These are phyloP conservation scores for Dothistroma septosporum DNA, from an alignment of 2,329 filamentous ascomycete genomes.

Conservation along the genomic window DNA sequence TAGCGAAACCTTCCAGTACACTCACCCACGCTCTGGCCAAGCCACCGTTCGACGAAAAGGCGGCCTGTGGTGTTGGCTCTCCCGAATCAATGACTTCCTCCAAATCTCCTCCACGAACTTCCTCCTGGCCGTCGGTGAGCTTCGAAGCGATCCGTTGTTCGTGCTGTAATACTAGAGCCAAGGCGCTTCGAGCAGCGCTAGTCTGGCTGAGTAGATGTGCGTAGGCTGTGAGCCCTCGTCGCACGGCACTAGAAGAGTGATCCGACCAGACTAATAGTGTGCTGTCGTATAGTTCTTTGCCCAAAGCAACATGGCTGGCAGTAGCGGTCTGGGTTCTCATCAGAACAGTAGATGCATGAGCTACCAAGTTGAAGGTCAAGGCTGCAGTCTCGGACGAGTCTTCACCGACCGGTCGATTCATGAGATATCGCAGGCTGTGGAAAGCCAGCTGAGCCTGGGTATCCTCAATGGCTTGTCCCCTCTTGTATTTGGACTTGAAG, in stretches of 20 bases:
- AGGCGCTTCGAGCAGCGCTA: neutral
- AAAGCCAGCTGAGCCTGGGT: constrained; percentile 62
- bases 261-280: neutral
- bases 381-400: neutral
- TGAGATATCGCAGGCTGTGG: constrained; percentile 55
- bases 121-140: too few relatives aligned
- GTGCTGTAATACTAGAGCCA: neutral
- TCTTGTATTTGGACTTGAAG: constrained; percentile 48
- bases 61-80: neutral
- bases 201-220: neutral
- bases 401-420: neutral
- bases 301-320: constrained; percentile 36
- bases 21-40: neutral
- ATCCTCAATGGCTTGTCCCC: constrained; percentile 54
- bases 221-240: neutral
- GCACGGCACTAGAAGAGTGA: neutral
- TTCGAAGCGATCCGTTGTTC: neutral
- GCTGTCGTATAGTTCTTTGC: constrained; percentile 35
- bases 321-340: neutral
- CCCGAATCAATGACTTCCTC: neutral
- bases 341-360: neutral
- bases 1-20: constrained; percentile 54
- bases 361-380: neutral
- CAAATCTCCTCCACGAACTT: neutral
- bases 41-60: too few relatives aligned